These are phyloP conservation scores for Plasmodium gaboni DNA, from an alignment of 169 alveolate genomes.

Conservation along the genomic window DNA sequence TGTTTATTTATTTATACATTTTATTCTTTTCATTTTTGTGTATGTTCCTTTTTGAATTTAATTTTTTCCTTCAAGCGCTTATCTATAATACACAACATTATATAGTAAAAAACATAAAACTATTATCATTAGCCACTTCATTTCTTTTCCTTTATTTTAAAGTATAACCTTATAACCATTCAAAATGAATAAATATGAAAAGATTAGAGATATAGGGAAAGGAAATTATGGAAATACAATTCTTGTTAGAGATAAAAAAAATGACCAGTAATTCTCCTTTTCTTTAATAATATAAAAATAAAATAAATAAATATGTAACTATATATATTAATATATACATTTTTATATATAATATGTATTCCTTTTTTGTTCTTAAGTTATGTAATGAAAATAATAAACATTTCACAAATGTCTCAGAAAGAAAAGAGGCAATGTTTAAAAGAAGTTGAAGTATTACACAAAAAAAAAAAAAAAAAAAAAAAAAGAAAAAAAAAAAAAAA, in stretches of 20 bases:
- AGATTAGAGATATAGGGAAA: slow-evolving; percentile 78
- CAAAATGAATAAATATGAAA: slow-evolving; percentile 69
- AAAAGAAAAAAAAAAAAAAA: neutral
- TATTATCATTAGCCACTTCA: neutral
- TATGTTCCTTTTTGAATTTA: no score
- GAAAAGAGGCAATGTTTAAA: slow-evolving; percentile 83
- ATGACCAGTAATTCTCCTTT: slow-evolving; percentile 77
- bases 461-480: neutral
- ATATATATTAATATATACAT: no score
- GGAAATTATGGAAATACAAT: slow-evolving; percentile 86
- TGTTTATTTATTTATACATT: neutral
- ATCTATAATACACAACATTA: no score
- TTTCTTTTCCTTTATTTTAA: slow-evolving; percentile 11
- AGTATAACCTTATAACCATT: neutral
- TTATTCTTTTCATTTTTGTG: slow-evolving; percentile 5
- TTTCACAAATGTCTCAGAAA: slow-evolving; percentile 79
- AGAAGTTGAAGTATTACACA: slow-evolving; percentile 81
- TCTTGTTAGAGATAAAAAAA: slow-evolving; percentile 77
- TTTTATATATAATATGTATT: neutral
- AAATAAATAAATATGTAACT: neutral
- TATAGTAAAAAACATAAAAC: neutral
- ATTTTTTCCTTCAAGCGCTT: no score
- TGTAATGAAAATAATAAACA: slow-evolving; percentile 82
- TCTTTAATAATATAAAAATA: no score
- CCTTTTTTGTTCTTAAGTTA: slow-evolving; percentile 72